Evolutionary conservation across 2,329 filamentous ascomycete genomes (phyloP).

Genomic region (Diplocarpon mali): DNA sequence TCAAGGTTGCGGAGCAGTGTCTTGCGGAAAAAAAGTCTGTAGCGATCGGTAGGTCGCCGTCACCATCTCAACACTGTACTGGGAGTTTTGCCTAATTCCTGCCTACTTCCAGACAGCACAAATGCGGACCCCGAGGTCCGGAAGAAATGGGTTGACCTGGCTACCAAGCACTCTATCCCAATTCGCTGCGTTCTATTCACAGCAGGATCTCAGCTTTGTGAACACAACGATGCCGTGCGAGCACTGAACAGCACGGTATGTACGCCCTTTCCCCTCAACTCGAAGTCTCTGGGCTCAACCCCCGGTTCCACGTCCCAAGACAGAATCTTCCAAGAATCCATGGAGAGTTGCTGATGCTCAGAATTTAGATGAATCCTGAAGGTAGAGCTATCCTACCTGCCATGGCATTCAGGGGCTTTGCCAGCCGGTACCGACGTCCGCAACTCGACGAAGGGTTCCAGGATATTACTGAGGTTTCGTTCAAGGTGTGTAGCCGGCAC

Average conservation of each 20-base stretch:
- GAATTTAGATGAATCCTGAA: conserved; percentile 68
- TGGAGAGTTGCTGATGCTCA: conserved; percentile 6
- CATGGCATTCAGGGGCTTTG: conserved; percentile 70
- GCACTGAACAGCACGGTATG: conserved; percentile 43
- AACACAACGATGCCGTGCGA: conserved; percentile 82
- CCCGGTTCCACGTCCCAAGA: background rate
- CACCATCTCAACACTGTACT: background rate
- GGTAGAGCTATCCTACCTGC: conserved; percentile 60
- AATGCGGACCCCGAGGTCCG: conserved; percentile 74
- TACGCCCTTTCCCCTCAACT: conserved; percentile 7
- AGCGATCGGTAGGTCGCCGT: conserved; percentile 55
- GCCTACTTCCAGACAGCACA: conserved; percentile 64
- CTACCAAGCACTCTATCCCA: conserved; percentile 56
- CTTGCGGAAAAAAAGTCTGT: conserved; percentile 58
- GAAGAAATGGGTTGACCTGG: conserved; percentile 67
- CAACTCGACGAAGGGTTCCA: conserved; percentile 67
- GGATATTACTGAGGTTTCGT: conserved; percentile 66
- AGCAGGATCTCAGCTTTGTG: conserved; percentile 48
- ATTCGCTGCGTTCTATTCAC: conserved; percentile 83
- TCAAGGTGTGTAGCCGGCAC: conserved; percentile 42
- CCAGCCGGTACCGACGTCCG: conserved; percentile 62
- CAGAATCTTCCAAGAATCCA: background rate
- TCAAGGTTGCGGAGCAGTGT: conserved; percentile 59
- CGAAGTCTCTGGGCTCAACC: background rate
- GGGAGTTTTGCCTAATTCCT: background rate